Evolutionary conservation across 257 asterid species (phyloP), one percentile per base, ranked within the genome.

Genomic region (Solanum chaucha): DNA sequence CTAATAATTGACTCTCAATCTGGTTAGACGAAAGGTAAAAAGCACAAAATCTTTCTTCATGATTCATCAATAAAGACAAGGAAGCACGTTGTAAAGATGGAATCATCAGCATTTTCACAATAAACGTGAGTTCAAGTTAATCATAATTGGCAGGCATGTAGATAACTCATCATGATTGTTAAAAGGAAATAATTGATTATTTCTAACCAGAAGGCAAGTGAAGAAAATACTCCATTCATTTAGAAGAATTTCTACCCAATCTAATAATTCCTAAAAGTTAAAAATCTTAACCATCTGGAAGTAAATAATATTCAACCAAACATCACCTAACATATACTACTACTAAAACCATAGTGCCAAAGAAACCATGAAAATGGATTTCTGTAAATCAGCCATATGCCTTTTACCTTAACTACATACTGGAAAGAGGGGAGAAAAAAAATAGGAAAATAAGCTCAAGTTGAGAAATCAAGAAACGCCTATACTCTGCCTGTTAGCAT

Each of bases 401-500:
- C 13, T 80, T 46, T 80, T 10, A 48, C 41, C 85, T 46, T 64
- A 46, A 12, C 87, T 86, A 70, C 84, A 70, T 46, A 65, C 65
- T 22, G 32, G 8, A 10, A 35, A 20, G 28, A 2, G 8, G 20
- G 64, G 35, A 17, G 28, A 20, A 5, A 15, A 15, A 32, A 32
- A 12, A 26, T 3, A 65, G 14, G 72, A 64, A 72, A 84, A 28
- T 11, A 82, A 72, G 65, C 40, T 26, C 73, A 88, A 58, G 65
- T 30, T 58, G 26, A 58, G 55, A 61, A 41, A 30, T 32, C 74
- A 71, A 82, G 82, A 73, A 86, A 35, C 77, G 58, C 86, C 91
- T 87, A 78, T 85, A 83, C 24, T 74, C 90, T 87, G 84, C 87
- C 83, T 20, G 87, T 87, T 89, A 87, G 89, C 88, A 40, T 40